Conservation (phyloP, 1,139 yeast species). For the Sugiyamaella xylanicola region DNA sequence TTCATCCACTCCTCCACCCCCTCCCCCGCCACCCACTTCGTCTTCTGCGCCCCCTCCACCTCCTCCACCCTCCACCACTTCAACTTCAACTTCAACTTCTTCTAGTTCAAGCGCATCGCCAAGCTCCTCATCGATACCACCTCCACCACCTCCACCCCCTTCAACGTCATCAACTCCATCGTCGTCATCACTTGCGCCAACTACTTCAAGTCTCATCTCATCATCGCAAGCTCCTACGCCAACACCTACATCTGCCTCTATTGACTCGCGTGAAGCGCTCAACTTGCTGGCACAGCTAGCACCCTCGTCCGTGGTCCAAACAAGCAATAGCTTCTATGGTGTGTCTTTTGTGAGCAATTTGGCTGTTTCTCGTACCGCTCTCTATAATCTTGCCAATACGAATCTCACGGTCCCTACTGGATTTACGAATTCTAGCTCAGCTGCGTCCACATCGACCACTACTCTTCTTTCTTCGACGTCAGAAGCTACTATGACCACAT, state of each 20-base stretch:
- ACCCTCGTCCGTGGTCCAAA: conserved; percentile 2
- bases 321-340: conserved; percentile 19
- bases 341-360: conserved; percentile 30
- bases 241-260: conserved; percentile 26
- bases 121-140: conserved; percentile 16
- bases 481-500: conserved; percentile 20
- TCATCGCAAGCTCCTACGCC: conserved; percentile 23
- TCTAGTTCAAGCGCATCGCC: conserved; percentile 21
- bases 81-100: conserved; percentile 22
- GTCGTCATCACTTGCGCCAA: conserved; percentile 1
- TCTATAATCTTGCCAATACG: conserved; percentile 32
- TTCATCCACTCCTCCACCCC: conserved; percentile 36
- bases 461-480: conserved; percentile 7
- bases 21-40: conserved; percentile 24
- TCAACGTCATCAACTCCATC: not conserved
- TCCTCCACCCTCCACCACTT: conserved; percentile 20
- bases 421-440: not conserved
- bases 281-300: conserved; percentile 14
- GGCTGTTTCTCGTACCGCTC: conserved; percentile 31
- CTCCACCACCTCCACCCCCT: conserved; percentile 24
- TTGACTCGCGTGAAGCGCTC: conserved; percentile 24
- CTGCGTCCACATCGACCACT: conserved; percentile 11
- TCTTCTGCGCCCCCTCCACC: conserved; percentile 18
- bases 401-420: conserved; percentile 5
- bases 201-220: conserved; percentile 27